Base-by-base conservation (phyloP, 768 basidiomycete species). In the Psilocybe tampanensis region DNA sequence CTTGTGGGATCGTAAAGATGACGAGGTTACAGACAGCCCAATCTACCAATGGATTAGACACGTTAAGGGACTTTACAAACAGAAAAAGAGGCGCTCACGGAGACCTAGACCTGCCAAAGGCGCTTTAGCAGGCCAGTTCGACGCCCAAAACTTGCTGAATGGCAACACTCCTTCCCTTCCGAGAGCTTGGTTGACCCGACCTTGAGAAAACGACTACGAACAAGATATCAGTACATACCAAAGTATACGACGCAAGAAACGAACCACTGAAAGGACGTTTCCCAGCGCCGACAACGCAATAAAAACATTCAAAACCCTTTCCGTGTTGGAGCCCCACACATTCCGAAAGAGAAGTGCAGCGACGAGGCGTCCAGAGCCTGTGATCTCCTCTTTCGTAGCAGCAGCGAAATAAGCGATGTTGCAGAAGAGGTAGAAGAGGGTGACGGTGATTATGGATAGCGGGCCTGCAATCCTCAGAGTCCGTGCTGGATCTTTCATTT, bases 321-420 rank as follows among this genome's bases (percentile, higher is more conserved):
- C 83, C 0, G 86, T 79, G 1, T 68, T 68, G 2, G 72, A 70
- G 0, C 88, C 88, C 65, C 79, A 89, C 2, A 90, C 74, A 61
- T 86, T 86, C 44, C 81, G 74, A 67, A 90, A 90, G 62, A 88
- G 80, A 22, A 89, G 62, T 0, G 86, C 83, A 1, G 86, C 88
- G 3, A 86, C 82, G 12, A 86, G 80, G 8, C 81, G 76, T 2
- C 85, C 84, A 2, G 82, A 82, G 8, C 70, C 71, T 0, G 79
- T 68, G 50, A 91, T 90, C 50, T 89, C 86, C n/a, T 78, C 71
- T 61, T 85, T 88, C 9, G 83, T 80, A 6, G 86, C 85, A 21
- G 80, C 88, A 0, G 83, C 82, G 53, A 88, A 84, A 63, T 89
- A 90, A 0, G 86, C 85, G 18, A 89, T 61, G 59, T 90, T 89